Conservation (phyloP, 2,329 filamentous ascomycete species). For the Paraphoma chrysanthemicola region DNA sequence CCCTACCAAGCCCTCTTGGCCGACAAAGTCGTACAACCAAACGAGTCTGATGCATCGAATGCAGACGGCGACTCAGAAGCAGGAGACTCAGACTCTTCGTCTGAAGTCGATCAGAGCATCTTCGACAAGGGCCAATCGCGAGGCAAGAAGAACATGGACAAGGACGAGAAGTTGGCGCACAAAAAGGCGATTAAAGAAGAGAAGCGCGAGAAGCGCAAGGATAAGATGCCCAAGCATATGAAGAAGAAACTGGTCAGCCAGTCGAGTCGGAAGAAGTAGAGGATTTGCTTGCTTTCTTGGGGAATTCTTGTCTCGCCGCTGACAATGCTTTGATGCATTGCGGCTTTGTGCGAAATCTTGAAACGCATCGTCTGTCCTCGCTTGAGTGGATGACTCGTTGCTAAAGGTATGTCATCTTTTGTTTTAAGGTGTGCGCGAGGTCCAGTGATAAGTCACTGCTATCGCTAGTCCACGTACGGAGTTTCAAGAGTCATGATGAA, state of each 20-base stretch:
- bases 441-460: too few relatives aligned
- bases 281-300: neutral
- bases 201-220: conserved; percentile 89
- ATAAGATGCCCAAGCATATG: conserved; percentile 94
- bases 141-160: conserved; percentile 76
- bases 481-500: conserved; percentile 15
- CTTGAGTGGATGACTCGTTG: too few relatives aligned
- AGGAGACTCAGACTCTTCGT: conserved; percentile 23
- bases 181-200: conserved; percentile 94
- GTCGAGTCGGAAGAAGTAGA: conserved; percentile 67
- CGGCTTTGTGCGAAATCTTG: too few relatives aligned
- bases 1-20: conserved; percentile 88
- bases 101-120: conserved; percentile 39
- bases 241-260: conserved; percentile 85
- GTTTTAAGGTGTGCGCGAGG: too few relatives aligned
- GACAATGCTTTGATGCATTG: too few relatives aligned
- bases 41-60: conserved; percentile 54
- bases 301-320: neutral
- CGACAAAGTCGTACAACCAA: conserved; percentile 59
- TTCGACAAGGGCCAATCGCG: conserved; percentile 44
- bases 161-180: conserved; percentile 86
- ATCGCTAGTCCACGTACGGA: too few relatives aligned
- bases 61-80: conserved; percentile 22
- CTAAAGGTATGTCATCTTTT: neutral
- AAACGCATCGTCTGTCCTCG: too few relatives aligned